Percentiles rank a stretch among this genome's conserved stretches.
Evolutionary conservation across 768 basidiomycete genomes (phyloP).

Genomic region (Boletus edulis): DNA sequence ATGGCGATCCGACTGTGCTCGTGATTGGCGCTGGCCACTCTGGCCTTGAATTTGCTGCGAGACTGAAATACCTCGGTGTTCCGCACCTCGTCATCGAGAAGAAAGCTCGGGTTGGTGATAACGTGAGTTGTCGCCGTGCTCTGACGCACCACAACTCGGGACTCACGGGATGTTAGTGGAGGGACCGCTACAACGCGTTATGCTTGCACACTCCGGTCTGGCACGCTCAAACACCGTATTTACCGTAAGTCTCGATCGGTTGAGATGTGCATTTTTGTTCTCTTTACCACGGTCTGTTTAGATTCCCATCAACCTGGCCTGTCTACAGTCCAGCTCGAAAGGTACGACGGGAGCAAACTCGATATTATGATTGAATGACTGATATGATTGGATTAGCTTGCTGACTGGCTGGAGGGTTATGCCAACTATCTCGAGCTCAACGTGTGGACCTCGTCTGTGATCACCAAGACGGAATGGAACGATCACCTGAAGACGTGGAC

Average conservation of each 20-base stretch:
- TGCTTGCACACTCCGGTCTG: slow-evolving; percentile 54
- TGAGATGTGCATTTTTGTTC: background rate
- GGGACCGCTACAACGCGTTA: slow-evolving; percentile 55
- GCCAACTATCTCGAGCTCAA: slow-evolving; percentile 57
- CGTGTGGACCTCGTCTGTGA: slow-evolving; percentile 55
- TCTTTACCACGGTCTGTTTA: slow-evolving; percentile 12
- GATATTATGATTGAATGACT: background rate
- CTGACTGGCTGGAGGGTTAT: slow-evolving; percentile 65
- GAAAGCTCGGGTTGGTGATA: slow-evolving; percentile 51
- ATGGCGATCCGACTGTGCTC: slow-evolving; percentile 53
- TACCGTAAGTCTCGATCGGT: slow-evolving; percentile 37
- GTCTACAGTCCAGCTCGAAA: slow-evolving; percentile 50
- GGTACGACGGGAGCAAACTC: slow-evolving; percentile 24
- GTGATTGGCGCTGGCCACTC: slow-evolving; percentile 66
- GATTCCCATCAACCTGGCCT: slow-evolving; percentile 57
- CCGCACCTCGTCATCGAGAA: slow-evolving; percentile 54
- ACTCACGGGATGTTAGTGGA: slow-evolving; percentile 37
- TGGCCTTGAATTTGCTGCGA: slow-evolving; percentile 62
- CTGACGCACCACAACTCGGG: too few relatives aligned
- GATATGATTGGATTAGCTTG: slow-evolving; percentile 39
- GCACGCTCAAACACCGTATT: slow-evolving; percentile 56
- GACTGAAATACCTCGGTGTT: slow-evolving; percentile 59
- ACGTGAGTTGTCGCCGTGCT: slow-evolving; percentile 9
- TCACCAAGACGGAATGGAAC: slow-evolving; percentile 39
- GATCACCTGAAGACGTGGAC: slow-evolving; percentile 42